Evolutionary conservation across 768 basidiomycete species (phyloP), one percentile per base, ranked within the genome.

Genomic region (Kwoniella sp.): DNA sequence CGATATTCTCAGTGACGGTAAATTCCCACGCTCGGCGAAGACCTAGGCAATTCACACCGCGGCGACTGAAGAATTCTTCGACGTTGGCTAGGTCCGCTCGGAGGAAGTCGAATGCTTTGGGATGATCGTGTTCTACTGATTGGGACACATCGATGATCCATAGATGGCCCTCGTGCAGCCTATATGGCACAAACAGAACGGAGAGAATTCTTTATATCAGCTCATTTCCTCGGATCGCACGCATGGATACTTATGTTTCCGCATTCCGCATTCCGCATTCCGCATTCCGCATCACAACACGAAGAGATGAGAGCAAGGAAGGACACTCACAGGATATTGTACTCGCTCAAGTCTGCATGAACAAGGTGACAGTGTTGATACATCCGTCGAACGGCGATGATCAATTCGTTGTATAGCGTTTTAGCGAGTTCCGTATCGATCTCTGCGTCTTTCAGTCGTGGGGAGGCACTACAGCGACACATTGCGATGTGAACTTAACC

Each of bases 61-160:
- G 84, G 67, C 87, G 83, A 5, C 85, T 84, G 78, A 97, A 99
- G 80, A 90, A 99, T 36, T 93, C 94, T 64, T 96, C 92, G 47
- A 93, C 83, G 77, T 99, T 98, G 70, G 87, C 88, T 54, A 99
- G 85, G 79, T 99, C 96, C 49, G 85, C 87, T 26, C 94, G 88
- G 37, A 99, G 84, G 81, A 99, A 99, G 80, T 99, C 95, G 77
- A 93, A 97, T 0, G 96, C 92, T 27, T 89, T 84, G 0, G 95
- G 96, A 72, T 99, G 96, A 79, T 98, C 95, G 76, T 97, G 94
- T 73, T 99, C 96, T 36, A 99, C 94, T 67, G 92, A 94, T 78
- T 99, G 96, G 1, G 94, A 96, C 63, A 99, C 96, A 79, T 99
- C 96, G 81, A 99, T 98, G 71, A 98, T 88, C 80, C 86, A 92